Evolutionary conservation across 2,329 filamentous ascomycete species (phyloP), one percentile per base, ranked within the genome.

Genomic region (Epichloe aotearoae): DNA sequence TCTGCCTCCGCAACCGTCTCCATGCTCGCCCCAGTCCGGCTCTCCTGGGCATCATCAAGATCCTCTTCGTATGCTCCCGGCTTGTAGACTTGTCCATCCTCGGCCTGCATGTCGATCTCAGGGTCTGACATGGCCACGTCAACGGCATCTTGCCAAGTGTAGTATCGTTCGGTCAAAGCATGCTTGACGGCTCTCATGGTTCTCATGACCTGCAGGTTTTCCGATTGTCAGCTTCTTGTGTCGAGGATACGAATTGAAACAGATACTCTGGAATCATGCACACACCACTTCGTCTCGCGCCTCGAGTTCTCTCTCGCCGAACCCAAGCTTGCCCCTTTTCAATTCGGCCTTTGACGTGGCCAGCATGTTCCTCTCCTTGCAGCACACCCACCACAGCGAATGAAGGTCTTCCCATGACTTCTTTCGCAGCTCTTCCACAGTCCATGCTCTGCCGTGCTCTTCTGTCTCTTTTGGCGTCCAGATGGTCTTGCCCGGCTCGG

Each of bases 341-440:
- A 87, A 76, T 72, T 95, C 88, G 52, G 75, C 67, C 49, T 75
- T 74, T 58, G 84, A 82, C 33, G 94, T 97, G n/a, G 81, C 76
- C 59, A 97, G 80, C 58, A 87, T 80, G 69, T 98, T 98, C 61
- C 86, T 76, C 72, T 98, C 93, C 71, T 87, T 89, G 53, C 85
- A 78, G 65, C 93, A 97, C 50, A 89, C 79, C 88, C 90, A 98
- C 89, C 91, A 98, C 62, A 98, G 75, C 54, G 76, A 74, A 68
- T 97, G 90, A 60, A 98, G 71, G 66, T 97, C 90, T 54, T 95
- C 88, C 87, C 89, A 98, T 55, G 84, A 88, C 71, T 96, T 96
- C 55, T 79, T 75, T 55, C 90, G 79, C 61, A 98, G 74, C 72
- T 98, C 93, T 69, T 88, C 80, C 7, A 86, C 82, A 11, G 77